Conservation (phyloP, 1,284 basidiomycete species). For the Wolfiporia cocos region DNA sequence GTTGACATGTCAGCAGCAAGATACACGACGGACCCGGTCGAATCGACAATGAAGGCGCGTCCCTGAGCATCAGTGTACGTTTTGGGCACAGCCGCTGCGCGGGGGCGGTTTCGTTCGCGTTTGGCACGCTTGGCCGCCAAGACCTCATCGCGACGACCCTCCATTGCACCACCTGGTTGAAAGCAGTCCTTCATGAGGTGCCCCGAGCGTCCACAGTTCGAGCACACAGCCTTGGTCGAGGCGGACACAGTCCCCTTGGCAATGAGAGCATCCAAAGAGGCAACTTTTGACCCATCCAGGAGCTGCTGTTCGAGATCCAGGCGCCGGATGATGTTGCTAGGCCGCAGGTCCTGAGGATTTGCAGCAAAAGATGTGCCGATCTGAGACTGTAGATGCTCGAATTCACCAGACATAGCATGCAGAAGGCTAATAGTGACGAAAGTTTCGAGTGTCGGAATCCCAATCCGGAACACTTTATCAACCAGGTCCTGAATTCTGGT, state of each 20-base stretch:
- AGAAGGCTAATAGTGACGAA: slow-evolving; percentile 7
- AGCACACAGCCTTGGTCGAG: background rate
- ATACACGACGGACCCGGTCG: background rate
- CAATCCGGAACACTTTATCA: slow-evolving; percentile 11
- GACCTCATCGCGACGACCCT: slow-evolving; percentile 1
- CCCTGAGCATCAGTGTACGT: background rate
- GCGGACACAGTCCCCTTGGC: no score
- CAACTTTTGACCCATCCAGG: no score
- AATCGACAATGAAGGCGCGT: slow-evolving; percentile 1
- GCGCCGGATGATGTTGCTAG: slow-evolving; percentile 5
- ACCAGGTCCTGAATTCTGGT: slow-evolving; percentile 2
- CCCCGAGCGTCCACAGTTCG: background rate
- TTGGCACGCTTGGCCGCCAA: background rate
- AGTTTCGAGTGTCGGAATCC: slow-evolving; percentile 4
- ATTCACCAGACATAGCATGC: slow-evolving; percentile 4
- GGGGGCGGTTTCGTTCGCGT: background rate
- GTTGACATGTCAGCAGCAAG: no score
- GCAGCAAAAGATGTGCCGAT: slow-evolving; percentile 6
- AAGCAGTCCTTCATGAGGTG: slow-evolving; percentile 11
- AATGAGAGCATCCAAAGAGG: background rate
- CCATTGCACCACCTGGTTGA: slow-evolving; percentile 5
- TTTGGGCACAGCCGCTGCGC: background rate
- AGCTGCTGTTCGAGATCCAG: slow-evolving; percentile 7
- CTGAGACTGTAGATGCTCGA: slow-evolving; percentile 4
- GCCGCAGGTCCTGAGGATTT: background rate